These are phyloP conservation scores for Suhomyces prunicola DNA, from an alignment of 805 yeast species.

Conservation along the genomic window DNA sequence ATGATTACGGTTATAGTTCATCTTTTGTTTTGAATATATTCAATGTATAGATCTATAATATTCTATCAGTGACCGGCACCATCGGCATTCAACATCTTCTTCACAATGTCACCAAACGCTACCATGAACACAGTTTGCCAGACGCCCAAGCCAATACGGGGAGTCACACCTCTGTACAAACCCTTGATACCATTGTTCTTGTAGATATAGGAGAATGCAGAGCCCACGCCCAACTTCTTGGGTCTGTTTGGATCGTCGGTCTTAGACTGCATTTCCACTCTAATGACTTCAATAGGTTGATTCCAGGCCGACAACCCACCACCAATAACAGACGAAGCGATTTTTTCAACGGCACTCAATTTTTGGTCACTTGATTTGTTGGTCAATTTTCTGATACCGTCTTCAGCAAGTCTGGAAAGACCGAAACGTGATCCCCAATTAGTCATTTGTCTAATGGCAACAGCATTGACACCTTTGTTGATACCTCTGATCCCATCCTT, in stretches of 20 bases:
- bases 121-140: constrained; percentile 99
- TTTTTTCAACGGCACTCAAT: constrained; percentile 74
- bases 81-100: constrained; percentile 39
- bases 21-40: too few relatives aligned
- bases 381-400: constrained; percentile 60
- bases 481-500: constrained; percentile 93
- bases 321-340: constrained; percentile 83
- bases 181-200: constrained; percentile 81
- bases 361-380: constrained; percentile 58
- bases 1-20: too few relatives aligned
- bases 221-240: constrained; percentile 73
- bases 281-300: constrained; percentile 96
- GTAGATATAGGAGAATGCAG: constrained; percentile 82
- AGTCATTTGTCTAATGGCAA: constrained; percentile 97
- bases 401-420: constrained; percentile 87
- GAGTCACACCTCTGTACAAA: constrained; percentile 92
- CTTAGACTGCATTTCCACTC: constrained; percentile 97
- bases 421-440: constrained; percentile 99
- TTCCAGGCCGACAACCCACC: constrained; percentile 99
- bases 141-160: constrained; percentile 92
- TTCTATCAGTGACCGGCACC: constrained; percentile 33
- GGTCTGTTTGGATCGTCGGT: constrained; percentile 95
- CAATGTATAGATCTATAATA: background rate
- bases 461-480: constrained; percentile 97
- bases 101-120: constrained; percentile 86